Conservation (phyloP, 2,329 filamentous ascomycete species). For the Camillea tinctor region DNA sequence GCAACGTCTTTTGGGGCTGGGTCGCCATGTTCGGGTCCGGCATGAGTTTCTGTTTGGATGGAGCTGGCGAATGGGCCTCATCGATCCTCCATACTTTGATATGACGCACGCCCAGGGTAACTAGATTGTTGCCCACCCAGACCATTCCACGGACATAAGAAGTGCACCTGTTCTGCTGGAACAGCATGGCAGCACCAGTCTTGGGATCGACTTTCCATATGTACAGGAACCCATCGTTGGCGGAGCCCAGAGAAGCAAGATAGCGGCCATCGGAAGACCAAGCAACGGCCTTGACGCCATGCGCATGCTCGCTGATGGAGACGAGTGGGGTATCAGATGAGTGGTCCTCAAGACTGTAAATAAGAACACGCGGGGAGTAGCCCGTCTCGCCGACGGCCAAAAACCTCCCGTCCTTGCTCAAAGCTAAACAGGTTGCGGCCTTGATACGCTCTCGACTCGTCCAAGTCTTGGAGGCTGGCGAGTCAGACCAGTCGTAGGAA, state of each 20-base stretch:
- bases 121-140: constrained; percentile 81
- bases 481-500: constrained; percentile 59
- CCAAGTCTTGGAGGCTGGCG: constrained; percentile 68
- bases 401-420: constrained; percentile 84
- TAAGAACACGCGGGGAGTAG: constrained; percentile 84
- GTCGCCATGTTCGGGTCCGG: constrained; percentile 42
- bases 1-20: constrained; percentile 64
- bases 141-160: constrained; percentile 81
- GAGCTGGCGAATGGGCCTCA: constrained; percentile 58
- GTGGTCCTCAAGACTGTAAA: constrained; percentile 81
- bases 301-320: constrained; percentile 84
- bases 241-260: constrained; percentile 81
- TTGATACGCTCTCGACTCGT: constrained; percentile 91
- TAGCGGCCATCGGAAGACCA: constrained; percentile 87
- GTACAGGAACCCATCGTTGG: constrained; percentile 92
- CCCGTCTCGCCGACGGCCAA: constrained; percentile 94
- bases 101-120: constrained; percentile 88
- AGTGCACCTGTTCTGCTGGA: constrained; percentile 89
- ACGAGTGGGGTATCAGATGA: constrained; percentile 81
- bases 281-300: constrained; percentile 82
- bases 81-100: constrained; percentile 92
- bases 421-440: constrained; percentile 83
- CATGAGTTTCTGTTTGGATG: constrained; percentile 59
- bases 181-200: constrained; percentile 74
- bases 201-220: constrained; percentile 85